Percentiles rank a stretch among this genome's conserved stretches.
Conservation (phyloP, 257 asterid species). For the Perilla frutescens region DNA sequence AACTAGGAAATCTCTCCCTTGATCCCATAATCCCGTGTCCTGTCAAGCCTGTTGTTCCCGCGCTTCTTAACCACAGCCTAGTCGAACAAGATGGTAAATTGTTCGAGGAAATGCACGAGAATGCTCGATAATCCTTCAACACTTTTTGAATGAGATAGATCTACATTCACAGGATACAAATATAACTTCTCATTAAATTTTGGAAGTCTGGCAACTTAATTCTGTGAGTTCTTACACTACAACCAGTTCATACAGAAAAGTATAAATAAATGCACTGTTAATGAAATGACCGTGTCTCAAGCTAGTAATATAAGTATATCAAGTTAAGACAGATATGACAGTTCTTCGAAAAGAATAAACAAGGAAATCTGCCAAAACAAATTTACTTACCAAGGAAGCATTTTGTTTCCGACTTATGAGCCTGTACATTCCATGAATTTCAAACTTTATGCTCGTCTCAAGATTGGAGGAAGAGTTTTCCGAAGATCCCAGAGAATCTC, state of each 20-base stretch:
- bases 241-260: too few relatives aligned
- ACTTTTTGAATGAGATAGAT: neutral
- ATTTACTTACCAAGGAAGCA: neutral
- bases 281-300: neutral
- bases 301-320: neutral
- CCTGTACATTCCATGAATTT: neutral
- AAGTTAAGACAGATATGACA: neutral
- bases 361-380: neutral
- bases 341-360: neutral
- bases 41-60: neutral
- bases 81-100: neutral
- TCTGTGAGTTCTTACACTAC: neutral
- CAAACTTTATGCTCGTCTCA: neutral
- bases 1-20: neutral
- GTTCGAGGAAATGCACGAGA: too few relatives aligned
- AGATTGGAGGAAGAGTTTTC: neutral
- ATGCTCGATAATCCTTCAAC: neutral
- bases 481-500: neutral
- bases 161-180: neutral
- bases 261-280: neutral
- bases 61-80: too few relatives aligned
- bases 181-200: neutral
- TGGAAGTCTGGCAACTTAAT: neutral
- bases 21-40: neutral
- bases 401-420: neutral